A percentile compares a stretch with the other conserved stretches of the same genome.
Conservation (phyloP, 495 filamentous ascomycete genomes). For the Hypoxylon subgilvum region DNA sequence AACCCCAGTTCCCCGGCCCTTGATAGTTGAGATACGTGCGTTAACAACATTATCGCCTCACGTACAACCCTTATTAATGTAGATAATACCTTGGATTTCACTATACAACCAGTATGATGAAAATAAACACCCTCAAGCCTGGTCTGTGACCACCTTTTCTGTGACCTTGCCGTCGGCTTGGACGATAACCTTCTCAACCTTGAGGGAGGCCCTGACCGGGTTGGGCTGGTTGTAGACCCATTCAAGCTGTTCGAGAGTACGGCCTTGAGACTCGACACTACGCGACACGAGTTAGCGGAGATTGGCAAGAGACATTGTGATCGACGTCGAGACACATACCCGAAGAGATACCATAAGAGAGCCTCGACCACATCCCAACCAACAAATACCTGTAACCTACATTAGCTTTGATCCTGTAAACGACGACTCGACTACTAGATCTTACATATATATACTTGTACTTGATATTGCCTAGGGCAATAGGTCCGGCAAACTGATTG, state of each 20-base stretch:
- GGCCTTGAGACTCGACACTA: slow-evolving; percentile 57
- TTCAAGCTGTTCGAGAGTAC: slow-evolving; percentile 59
- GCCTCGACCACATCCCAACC: slow-evolving; percentile 55
- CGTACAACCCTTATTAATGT: too few relatives aligned
- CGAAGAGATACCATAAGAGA: slow-evolving; percentile 54
- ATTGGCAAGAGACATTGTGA: not conserved
- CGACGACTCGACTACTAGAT: not conserved
- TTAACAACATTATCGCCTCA: too few relatives aligned
- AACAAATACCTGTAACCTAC: slow-evolving; percentile 44
- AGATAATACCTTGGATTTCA: too few relatives aligned
- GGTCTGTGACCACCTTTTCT: slow-evolving; percentile 52
- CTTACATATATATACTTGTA: slow-evolving; percentile 57
- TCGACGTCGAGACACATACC: slow-evolving; percentile 43
- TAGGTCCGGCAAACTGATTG: slow-evolving; percentile 59
- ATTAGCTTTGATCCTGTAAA: not conserved
- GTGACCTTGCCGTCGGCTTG: slow-evolving; percentile 58
- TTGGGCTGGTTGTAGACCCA: slow-evolving; percentile 58
- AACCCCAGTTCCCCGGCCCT: too few relatives aligned
- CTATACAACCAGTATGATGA: too few relatives aligned
- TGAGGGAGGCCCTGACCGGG: slow-evolving; percentile 58
- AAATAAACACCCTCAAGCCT: slow-evolving; percentile 15
- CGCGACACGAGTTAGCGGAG: slow-evolving; percentile 11
- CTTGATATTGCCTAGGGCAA: slow-evolving; percentile 54
- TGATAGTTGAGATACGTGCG: too few relatives aligned
- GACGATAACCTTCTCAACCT: slow-evolving; percentile 61